Base-by-base conservation (phyloP, 495 filamentous ascomycete genomes). In the Parmelia sp. region DNA sequence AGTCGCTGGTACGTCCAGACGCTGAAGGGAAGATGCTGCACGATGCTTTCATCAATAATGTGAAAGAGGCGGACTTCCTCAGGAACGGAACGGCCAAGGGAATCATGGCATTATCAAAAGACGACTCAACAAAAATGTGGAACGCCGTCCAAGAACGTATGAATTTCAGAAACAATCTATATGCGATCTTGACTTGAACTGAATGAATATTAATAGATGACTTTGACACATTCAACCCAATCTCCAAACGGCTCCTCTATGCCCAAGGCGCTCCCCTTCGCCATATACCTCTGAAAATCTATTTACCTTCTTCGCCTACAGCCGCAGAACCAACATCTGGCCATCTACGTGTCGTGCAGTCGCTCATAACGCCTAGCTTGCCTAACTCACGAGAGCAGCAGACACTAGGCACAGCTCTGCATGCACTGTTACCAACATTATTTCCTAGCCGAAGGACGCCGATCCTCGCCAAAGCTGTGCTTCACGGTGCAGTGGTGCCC, bases 51-150 rank as follows among this genome's bases (percentile, higher is more conserved):
- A 90, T 95, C 66, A 96, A 98, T 69, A 88, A 85, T 66, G 90
- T 95, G 65, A 99, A 97, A 74, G 93, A 96, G 81, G 95, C 94
- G 25, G 93, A 96, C 71, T 96, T 91, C 69, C 78, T 96, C 39
- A 85, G 94, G 40, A 92, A 96, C 65, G 92, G 94, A 25, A 96
- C 87, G 17, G 93, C 92, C 4, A 92, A 92, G 72, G 88, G 86
- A 40, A 92, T 97, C 64, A 97, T 97, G 95, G 88, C 84, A 42
- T 76, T 97, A 62, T 91, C 88, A 35, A 92, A 91, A 74, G 88
- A 92, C 37, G 86, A 97, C 70, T 95, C 91, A 2, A 91, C 88
- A 3, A 81, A 84, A 36, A 80, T 99, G 42, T 97, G 95, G 95
- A 84, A 86, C 63, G 82, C 90, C 7, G 88, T 98, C 17, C 81